These are phyloP conservation scores for Colletotrichum chlorophyti DNA, from an alignment of 2,329 filamentous ascomycete genomes.

Conservation along the genomic window DNA sequence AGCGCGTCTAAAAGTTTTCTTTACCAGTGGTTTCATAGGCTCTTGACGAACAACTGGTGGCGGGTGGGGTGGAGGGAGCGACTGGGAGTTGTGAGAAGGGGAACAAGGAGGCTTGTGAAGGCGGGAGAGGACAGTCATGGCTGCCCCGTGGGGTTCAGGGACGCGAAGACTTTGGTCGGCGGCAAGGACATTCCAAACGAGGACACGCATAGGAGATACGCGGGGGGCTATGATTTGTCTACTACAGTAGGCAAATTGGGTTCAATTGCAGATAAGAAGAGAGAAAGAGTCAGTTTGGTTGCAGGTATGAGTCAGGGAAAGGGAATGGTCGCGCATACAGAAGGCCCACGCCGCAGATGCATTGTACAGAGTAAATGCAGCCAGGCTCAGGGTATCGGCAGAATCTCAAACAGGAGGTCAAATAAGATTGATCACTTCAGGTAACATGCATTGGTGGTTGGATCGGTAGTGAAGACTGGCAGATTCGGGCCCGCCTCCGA, in stretches of 20 bases:
- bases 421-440: too few species aligned
- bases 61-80: neutral
- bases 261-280: neutral
- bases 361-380: neutral
- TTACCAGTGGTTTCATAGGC: neutral
- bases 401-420: too few species aligned
- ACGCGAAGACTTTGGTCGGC: too few species aligned
- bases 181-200: too few species aligned
- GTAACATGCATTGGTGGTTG: slow-evolving; percentile 7
- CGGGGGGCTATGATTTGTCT: too few species aligned
- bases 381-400: neutral
- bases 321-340: slow-evolving; percentile 9
- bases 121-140: neutral
- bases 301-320: slow-evolving; percentile 17
- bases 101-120: slow-evolving; percentile 7
- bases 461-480: slow-evolving; percentile 8
- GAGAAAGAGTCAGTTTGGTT: neutral
- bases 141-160: slow-evolving; percentile 5
- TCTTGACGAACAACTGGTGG: neutral
- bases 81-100: neutral
- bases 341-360: neutral
- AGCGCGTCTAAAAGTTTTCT: slow-evolving; percentile 20
- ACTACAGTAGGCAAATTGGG: too few species aligned
- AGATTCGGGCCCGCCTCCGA: slow-evolving; percentile 25
- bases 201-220: too few species aligned